Percentiles rank a stretch among this genome's conserved stretches.
Evolutionary conservation across 352 stramenopile genomes (phyloP).

Genomic region (Halophytophthora polymorphica): DNA sequence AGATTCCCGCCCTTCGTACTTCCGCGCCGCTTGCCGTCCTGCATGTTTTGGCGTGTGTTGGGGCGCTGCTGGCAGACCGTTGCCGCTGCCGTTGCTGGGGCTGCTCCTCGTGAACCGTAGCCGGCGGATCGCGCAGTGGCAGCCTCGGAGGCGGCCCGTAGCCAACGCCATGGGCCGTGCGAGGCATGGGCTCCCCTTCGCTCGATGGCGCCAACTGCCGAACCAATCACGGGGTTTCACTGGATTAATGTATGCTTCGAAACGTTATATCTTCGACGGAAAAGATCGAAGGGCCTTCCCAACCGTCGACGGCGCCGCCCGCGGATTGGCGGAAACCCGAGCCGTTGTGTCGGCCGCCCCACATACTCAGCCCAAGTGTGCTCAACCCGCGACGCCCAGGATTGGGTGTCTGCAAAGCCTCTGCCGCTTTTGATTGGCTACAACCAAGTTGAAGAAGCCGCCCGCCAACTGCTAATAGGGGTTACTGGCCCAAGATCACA

Average conservation of each 20-base stretch:
- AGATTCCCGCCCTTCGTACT: background rate
- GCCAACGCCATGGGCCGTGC: too few relatives aligned
- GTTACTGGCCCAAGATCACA: too few relatives aligned
- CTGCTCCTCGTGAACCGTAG: conserved; percentile 13
- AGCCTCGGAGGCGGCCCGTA: too few relatives aligned
- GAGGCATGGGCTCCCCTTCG: background rate
- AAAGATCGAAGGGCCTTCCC: conserved; percentile 41
- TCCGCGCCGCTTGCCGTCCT: background rate
- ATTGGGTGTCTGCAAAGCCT: too few relatives aligned
- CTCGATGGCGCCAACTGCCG: conserved; percentile 39
- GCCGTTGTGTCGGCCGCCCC: conserved; percentile 3
- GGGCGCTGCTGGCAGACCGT: background rate
- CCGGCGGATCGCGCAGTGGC: conserved; percentile 22
- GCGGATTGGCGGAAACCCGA: conserved; percentile 18
- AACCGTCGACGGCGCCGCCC: conserved; percentile 17
- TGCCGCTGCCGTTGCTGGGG: conserved; percentile 1
- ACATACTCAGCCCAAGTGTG: conserved; percentile 20
- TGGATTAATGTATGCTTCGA: conserved; percentile 36
- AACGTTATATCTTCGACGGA: conserved; percentile 46
- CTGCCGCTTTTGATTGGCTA: conserved; percentile 9
- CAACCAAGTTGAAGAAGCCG: too few relatives aligned
- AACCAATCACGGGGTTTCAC: conserved; percentile 29
- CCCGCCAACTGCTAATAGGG: too few relatives aligned
- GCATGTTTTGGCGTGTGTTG: background rate
- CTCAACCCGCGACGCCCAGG: too few relatives aligned